Evolutionary conservation across 805 yeast genomes (phyloP).

Genomic region (Starmerella cellae): DNA sequence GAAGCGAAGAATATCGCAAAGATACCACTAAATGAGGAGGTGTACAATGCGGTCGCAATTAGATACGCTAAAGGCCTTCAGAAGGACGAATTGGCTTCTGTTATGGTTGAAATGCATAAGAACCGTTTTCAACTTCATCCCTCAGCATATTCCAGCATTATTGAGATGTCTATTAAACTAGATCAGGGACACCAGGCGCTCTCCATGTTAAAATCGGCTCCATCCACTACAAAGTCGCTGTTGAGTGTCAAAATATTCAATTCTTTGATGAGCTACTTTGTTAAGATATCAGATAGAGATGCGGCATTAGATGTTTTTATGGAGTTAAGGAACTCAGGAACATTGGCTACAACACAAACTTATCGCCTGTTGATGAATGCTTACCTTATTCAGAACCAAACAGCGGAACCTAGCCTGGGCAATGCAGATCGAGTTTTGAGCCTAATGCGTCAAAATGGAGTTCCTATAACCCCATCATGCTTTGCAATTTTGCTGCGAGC

Average conservation of each 20-base stretch:
- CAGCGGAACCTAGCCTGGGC: conserved; percentile 20
- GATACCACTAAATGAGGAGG: not conserved
- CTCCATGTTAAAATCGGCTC: conserved; percentile 4
- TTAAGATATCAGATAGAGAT: conserved; percentile 25
- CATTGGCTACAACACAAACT: conserved; percentile 29
- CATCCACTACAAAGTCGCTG: conserved; percentile 3
- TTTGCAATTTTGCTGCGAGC: conserved; percentile 30
- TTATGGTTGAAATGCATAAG: conserved; percentile 5
- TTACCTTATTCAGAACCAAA: conserved; percentile 25
- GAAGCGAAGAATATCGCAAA: conserved; percentile 12
- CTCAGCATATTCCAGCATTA: conserved; percentile 7
- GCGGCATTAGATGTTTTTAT: conserved; percentile 26
- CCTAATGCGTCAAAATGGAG: conserved; percentile 24
- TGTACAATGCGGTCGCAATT: conserved; percentile 11
- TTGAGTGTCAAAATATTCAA: conserved; percentile 26
- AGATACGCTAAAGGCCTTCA: conserved; percentile 4
- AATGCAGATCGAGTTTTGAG: conserved; percentile 28
- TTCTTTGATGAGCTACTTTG: conserved; percentile 29
- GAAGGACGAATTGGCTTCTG: not conserved
- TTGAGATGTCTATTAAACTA: conserved; percentile 9
- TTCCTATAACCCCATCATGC: conserved; percentile 26
- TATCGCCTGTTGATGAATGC: conserved; percentile 31
- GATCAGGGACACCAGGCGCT: conserved; percentile 9
- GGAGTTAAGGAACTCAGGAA: conserved; percentile 22
- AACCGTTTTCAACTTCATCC: not conserved